Evolutionary conservation across 2,329 filamentous ascomycete species (phyloP), one percentile per base, ranked within the genome.

Genomic region (Aspergillus caelatus): DNA sequence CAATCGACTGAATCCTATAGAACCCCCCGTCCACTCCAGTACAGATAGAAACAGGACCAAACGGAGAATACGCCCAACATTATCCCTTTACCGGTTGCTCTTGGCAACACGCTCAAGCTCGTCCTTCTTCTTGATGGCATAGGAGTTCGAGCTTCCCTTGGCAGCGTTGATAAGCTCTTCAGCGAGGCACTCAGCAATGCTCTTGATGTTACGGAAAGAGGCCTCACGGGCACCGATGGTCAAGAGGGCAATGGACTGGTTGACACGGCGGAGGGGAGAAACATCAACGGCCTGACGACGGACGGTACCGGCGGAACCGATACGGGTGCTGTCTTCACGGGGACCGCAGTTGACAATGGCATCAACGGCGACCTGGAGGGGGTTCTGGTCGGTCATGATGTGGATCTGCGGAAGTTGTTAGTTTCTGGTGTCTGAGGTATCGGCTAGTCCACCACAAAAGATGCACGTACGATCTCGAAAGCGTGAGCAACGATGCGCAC

Each of bases 101-200:
- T 99, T 99, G 86, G 95, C 95, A 79, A 99, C 95, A 95, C 95
- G 95, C 91, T 99, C 95, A 87, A 99, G 86, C 91, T 99, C 96
- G 85, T 99, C 95, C 94, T 99, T 99, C 93, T 99, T 99, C 93
- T 99, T 99, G 91, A 99, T 99, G 80, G 96, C 95, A 84, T 98
- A 99, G 75, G 94, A 97, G 93, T 99, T 99, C 87, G 92, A 96
- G 90, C 91, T 96, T 81, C 95, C 95, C 93, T 99, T 99, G 84
- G 96, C 96, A 82, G 96, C 96, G 89, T 99, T 99, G 91, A 99
- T 98, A 83, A 99, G 89, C 90, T 99, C 95, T 87, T 99, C 96
- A 81, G 95, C 95, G 79, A 99, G 87, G 88, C 95, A 98, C 89
- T 99, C 95, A 79, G 96, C 94, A 82, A 99, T 96, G 81, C 91